Percentiles rank a stretch among this genome's conserved stretches.
These are phyloP conservation scores for Chrysanthemum lavandulifolium DNA, from an alignment of 129 eudicot genomes.

Conservation along the genomic window DNA sequence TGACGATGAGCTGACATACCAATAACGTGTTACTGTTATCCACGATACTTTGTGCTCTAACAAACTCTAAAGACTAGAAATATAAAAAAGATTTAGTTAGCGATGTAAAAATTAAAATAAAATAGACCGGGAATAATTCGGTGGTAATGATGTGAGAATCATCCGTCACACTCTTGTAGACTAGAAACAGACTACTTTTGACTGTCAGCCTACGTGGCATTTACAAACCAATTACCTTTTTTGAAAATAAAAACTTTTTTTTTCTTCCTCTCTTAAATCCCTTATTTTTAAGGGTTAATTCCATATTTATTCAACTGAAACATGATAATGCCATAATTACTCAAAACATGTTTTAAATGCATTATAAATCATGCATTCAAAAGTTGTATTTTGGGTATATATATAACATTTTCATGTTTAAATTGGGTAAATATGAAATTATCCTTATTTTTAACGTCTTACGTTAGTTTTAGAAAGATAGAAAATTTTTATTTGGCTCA, in stretches of 20 bases:
- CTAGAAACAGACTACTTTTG: conserved; percentile 25
- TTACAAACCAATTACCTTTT: not conserved
- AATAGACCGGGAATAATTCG: not conserved
- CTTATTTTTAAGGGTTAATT: no score
- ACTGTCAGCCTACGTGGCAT: conserved; percentile 26
- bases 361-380: no score
- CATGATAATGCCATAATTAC: no score
- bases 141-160: conserved; percentile 28
- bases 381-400: no score
- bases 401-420: no score
- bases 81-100: not conserved
- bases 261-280: no score
- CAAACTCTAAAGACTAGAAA: not conserved
- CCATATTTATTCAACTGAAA: no score
- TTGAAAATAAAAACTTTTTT: not conserved
- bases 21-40: no score
- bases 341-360: no score
- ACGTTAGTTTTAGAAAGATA: not conserved
- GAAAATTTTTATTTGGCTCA: not conserved
- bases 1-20: no score
- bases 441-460: no score
- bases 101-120: not conserved
- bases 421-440: no score
- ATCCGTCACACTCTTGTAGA: conserved; percentile 18
- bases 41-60: not conserved